phyloP scores from a whole-genome alignment of 2,329 filamentous ascomycete species.

The Aspergillus ochraceoroseus region DNA sequence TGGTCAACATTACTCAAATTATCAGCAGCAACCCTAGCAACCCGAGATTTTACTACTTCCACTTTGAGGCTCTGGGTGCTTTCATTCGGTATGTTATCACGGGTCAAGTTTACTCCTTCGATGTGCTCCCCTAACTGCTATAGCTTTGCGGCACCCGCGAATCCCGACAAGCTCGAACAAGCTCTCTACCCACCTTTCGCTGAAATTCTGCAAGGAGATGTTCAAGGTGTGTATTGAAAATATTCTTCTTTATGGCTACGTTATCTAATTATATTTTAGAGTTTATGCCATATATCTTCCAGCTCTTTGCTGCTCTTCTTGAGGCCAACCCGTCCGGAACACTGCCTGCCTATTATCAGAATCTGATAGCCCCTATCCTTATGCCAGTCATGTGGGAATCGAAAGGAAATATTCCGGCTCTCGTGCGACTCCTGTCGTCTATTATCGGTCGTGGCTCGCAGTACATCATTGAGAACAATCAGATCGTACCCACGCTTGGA shows the following conservation, averaged over 20 bases:
- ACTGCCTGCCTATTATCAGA: slow-evolving; percentile 74
- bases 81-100: slow-evolving; percentile 64
- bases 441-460: slow-evolving; percentile 73
- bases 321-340: slow-evolving; percentile 77
- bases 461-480: slow-evolving; percentile 69
- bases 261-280: slow-evolving; percentile 53
- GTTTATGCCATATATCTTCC: slow-evolving; percentile 95
- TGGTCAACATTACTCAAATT: slow-evolving; percentile 83
- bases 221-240: too few species aligned
- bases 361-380: slow-evolving; percentile 71
- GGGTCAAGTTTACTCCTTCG: background rate
- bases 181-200: slow-evolving; percentile 80
- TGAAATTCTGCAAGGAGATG: slow-evolving; percentile 70
- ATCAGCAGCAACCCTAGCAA: slow-evolving; percentile 96
- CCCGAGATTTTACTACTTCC: slow-evolving; percentile 96
- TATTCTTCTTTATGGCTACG: too few species aligned
- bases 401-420: slow-evolving; percentile 85
- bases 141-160: slow-evolving; percentile 61
- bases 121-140: slow-evolving; percentile 14
- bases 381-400: slow-evolving; percentile 83
- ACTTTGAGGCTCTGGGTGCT: slow-evolving; percentile 90
- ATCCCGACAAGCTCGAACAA: slow-evolving; percentile 70
- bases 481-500: slow-evolving; percentile 81
- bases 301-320: slow-evolving; percentile 84
- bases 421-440: slow-evolving; percentile 76